Conservation (phyloP, 192 early-diverging fungal species). For the Lobulomyces angularis region DNA sequence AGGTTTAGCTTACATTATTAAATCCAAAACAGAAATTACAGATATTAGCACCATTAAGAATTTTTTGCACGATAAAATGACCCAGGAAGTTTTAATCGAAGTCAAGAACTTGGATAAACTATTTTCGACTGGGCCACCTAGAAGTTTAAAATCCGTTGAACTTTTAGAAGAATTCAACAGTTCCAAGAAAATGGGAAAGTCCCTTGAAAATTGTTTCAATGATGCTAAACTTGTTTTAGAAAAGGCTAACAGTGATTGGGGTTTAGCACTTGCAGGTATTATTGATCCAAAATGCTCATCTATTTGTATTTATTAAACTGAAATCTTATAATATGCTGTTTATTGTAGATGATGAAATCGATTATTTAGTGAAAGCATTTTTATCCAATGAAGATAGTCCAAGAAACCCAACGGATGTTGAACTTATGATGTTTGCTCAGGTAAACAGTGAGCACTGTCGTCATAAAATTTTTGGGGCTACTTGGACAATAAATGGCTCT, state of each 20-base stretch:
- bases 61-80: slow-evolving; percentile 91
- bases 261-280: slow-evolving; percentile 92
- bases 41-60: no score
- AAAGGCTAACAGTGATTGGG: slow-evolving; percentile 76
- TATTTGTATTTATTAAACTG: no score
- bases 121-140: slow-evolving; percentile 27
- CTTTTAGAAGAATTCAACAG: slow-evolving; percentile 26
- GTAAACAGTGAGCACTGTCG: slow-evolving; percentile 99
- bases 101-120: slow-evolving; percentile 44
- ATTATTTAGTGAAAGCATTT: slow-evolving; percentile 83
- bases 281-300: no score
- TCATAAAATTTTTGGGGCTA: slow-evolving; percentile 99
- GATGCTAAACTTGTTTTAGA: slow-evolving; percentile 46
- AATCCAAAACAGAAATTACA: no score
- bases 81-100: slow-evolving; percentile 57
- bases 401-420: slow-evolving; percentile 94
- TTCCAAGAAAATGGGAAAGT: neutral
- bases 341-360: slow-evolving; percentile 93
- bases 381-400: slow-evolving; percentile 29
- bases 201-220: slow-evolving; percentile 30
- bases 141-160: slow-evolving; percentile 48
- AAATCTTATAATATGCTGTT: no score
- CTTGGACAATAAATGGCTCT: slow-evolving; percentile 90
- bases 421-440: slow-evolving; percentile 99
- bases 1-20: slow-evolving; percentile 60